Base-by-base conservation (phyloP, 2,329 filamentous ascomycete genomes). In the Fusarium albidum region DNA sequence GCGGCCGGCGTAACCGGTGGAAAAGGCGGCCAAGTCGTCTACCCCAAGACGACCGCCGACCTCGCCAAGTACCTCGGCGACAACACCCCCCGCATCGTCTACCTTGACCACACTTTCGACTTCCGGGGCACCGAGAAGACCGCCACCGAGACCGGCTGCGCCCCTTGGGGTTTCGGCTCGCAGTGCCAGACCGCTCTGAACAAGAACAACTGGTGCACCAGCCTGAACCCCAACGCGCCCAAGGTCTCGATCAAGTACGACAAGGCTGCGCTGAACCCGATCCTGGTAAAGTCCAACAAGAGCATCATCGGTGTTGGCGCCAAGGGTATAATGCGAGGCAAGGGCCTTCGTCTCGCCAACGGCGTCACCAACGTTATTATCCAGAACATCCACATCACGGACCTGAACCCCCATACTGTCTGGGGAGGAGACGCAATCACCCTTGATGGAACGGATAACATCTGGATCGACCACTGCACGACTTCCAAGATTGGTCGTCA, bases 171-270 rank as follows among this genome's bases (percentile, higher is more conserved):
- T 29, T 83, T 81, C 21, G 77, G 68, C 10, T 70, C 78, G 3
- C 71, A 53, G 10, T 84, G 85, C 71, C 84, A 88, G 75, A 63
- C 79, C 34, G 81, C 84, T 57, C 85, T 88, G 68, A 82, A 86
- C 74, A 75, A 83, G 73, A 72, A 85, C 67, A 66, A 77, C 65
- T 84, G 82, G 79, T 87, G 84, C 70, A 73, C 68, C 49, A 85
- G 86, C 74, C 83, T 87, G 69, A 74, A 87, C 71, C 73, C 46
- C 38, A 73, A 75, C 28, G 79, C 82, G 3, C 76, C 79, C 27
- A 76, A 74, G 38, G 76, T 75, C 34, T 72, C 73, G 7, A 79
- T 73, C 17, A 74, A 66, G 0, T 79, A 77, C 55, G 77, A 83
- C 71, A 83, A 79, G 33, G 81, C 82, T 32, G 81, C 76, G 53